These are phyloP conservation scores for Colletotrichum cuscutae DNA, from an alignment of 2,329 filamentous ascomycete genomes.

Conservation along the genomic window DNA sequence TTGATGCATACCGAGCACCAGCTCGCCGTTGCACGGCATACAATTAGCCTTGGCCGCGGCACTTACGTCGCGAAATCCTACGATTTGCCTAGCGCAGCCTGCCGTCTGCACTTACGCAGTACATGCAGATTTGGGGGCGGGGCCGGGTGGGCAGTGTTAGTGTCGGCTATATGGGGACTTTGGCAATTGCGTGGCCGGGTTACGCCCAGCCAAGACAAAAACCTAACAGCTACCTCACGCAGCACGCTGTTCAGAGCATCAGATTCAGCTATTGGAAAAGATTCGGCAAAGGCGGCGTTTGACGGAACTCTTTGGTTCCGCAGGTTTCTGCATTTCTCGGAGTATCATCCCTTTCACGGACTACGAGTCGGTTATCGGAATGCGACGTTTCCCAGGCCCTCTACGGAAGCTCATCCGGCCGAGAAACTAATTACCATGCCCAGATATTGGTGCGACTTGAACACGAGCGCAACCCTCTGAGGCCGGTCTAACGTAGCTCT, in stretches of 20 bases:
- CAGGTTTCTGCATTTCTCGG: not conserved
- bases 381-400: slow-evolving; percentile 3
- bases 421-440: not conserved
- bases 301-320: slow-evolving; percentile 4
- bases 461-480: not conserved
- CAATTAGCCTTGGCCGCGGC: not conserved
- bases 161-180: not conserved
- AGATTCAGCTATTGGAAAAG: not conserved
- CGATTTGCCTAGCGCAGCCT: not conserved
- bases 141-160: not conserved
- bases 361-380: slow-evolving; percentile 6
- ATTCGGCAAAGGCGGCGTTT: not conserved
- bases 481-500: not conserved
- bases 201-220: slow-evolving; percentile 19
- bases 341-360: not conserved
- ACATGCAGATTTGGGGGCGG: not conserved
- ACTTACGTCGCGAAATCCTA: slow-evolving; percentile 10
- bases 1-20: slow-evolving; percentile 8
- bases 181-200: slow-evolving; percentile 12
- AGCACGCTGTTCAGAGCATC: not conserved
- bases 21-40: slow-evolving; percentile 17
- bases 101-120: not conserved
- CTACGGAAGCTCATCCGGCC: not conserved
- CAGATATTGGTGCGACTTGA: not conserved
- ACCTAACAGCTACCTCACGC: not conserved